Conservation (phyloP, 805 yeast species). For the Helenozyma baotianmanensis region DNA sequence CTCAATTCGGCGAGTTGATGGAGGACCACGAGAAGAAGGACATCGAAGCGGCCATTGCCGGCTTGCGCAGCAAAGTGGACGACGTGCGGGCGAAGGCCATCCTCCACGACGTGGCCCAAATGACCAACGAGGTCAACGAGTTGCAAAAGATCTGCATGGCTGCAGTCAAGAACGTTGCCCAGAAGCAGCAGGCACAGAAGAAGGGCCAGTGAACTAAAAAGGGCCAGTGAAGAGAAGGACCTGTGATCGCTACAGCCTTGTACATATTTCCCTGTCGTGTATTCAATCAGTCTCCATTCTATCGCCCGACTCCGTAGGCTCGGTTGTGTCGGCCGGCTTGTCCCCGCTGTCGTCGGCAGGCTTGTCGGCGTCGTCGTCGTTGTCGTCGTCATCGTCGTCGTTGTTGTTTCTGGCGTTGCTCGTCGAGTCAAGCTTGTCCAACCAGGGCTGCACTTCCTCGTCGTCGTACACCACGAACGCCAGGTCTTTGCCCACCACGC, state of each 20-base stretch:
- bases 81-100: slow-evolving; percentile 29
- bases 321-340: slow-evolving; percentile 9
- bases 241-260: too few species aligned
- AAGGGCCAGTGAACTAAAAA: neutral
- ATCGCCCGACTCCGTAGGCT: slow-evolving; percentile 18
- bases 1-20: slow-evolving; percentile 57
- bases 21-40: slow-evolving; percentile 42
- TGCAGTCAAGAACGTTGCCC: slow-evolving; percentile 38
- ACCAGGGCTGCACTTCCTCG: slow-evolving; percentile 80
- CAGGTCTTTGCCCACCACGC: slow-evolving; percentile 81
- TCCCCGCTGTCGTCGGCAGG: slow-evolving; percentile 9
- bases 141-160: slow-evolving; percentile 35
- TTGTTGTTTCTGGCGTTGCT: slow-evolving; percentile 52
- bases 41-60: slow-evolving; percentile 17
- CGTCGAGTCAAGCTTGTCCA: slow-evolving; percentile 66
- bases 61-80: slow-evolving; percentile 24
- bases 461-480: slow-evolving; percentile 80
- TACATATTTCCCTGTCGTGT: too few species aligned
- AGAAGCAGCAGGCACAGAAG: slow-evolving; percentile 21
- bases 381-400: slow-evolving; percentile 29
- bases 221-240: too few species aligned
- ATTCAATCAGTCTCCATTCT: slow-evolving; percentile 43
- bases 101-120: slow-evolving; percentile 28
- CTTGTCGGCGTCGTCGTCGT: slow-evolving; percentile 13
- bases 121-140: slow-evolving; percentile 33